phyloP scores from a whole-genome alignment of 495 filamentous ascomycete genomes.

The Talaromyces trachyspermus region DNA sequence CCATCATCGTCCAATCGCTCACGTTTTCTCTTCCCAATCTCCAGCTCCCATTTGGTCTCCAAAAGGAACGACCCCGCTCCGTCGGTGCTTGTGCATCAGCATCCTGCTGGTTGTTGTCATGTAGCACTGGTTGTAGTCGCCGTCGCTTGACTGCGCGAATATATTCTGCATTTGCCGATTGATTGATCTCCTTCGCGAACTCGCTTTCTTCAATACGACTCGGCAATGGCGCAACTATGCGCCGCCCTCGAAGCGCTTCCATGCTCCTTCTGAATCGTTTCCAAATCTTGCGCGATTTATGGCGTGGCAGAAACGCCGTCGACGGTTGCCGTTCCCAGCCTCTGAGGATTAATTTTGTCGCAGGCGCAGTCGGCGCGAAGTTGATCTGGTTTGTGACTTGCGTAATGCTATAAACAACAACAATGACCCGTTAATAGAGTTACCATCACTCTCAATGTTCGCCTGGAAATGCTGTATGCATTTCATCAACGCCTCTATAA shows the following conservation, averaged over 20 bases:
- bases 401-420: constrained; percentile 1
- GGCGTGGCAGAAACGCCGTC: constrained; percentile 38
- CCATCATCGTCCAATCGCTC: constrained; percentile 13
- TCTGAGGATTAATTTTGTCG: constrained; percentile 28
- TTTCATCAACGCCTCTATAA: too few species aligned
- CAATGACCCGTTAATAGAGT: too few species aligned
- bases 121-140: constrained; percentile 34
- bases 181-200: constrained; percentile 29
- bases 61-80: constrained; percentile 29
- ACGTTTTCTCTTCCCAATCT: constrained; percentile 32
- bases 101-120: constrained; percentile 10
- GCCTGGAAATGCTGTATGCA: too few species aligned
- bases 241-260: constrained; percentile 25
- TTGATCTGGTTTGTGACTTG: constrained; percentile 23
- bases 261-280: constrained; percentile 41
- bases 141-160: constrained; percentile 41
- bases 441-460: too few species aligned
- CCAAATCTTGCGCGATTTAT: constrained; percentile 44
- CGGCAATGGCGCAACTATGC: too few species aligned
- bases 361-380: constrained; percentile 30
- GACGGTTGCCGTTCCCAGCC: constrained; percentile 50
- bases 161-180: constrained; percentile 19
- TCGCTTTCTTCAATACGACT: constrained; percentile 9
- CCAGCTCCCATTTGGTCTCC: constrained; percentile 34
- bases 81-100: background rate